Conservation (phyloP, 2,329 filamentous ascomycete genomes). For the Phaeosphaeriaceae sp. region DNA sequence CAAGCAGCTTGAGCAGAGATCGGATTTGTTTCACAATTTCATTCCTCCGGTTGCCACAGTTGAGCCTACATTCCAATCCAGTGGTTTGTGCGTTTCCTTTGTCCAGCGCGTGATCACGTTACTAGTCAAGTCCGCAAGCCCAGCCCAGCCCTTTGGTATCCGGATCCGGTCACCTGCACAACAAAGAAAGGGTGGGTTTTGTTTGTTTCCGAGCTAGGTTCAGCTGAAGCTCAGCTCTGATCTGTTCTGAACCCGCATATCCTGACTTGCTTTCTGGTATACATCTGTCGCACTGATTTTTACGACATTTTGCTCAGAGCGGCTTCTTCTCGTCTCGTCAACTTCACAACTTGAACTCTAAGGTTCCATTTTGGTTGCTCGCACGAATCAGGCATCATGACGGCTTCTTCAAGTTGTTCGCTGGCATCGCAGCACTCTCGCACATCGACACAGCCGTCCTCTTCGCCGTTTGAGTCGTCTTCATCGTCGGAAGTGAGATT, state of each 20-base stretch:
- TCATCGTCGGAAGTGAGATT: not conserved
- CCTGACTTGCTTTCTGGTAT: too few relatives aligned
- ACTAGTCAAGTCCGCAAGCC: too few relatives aligned
- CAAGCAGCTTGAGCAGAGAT: too few relatives aligned
- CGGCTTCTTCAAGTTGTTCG: not conserved
- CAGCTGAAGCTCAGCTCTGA: not conserved
- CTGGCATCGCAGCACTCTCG: not conserved
- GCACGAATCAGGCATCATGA: too few relatives aligned
- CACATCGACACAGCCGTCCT: not conserved
- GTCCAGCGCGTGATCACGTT: constrained; percentile 27
- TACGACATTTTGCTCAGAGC: too few relatives aligned
- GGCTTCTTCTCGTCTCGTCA: too few relatives aligned
- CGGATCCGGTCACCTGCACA: constrained; percentile 6
- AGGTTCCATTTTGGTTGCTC: too few relatives aligned
- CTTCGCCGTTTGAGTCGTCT: constrained; percentile 2
- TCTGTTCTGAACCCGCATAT: too few relatives aligned
- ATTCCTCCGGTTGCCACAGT: not conserved
- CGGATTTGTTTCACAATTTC: not conserved
- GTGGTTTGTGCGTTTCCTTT: constrained; percentile 4
- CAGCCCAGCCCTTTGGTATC: not conserved
- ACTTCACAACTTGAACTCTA: too few relatives aligned
- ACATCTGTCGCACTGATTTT: too few relatives aligned
- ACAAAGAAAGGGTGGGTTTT: constrained; percentile 15
- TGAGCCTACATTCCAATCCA: not conserved
- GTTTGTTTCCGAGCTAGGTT: not conserved